phyloP scores from a whole-genome alignment of 2,329 filamentous ascomycete species.

The Cladosporium sp. region DNA sequence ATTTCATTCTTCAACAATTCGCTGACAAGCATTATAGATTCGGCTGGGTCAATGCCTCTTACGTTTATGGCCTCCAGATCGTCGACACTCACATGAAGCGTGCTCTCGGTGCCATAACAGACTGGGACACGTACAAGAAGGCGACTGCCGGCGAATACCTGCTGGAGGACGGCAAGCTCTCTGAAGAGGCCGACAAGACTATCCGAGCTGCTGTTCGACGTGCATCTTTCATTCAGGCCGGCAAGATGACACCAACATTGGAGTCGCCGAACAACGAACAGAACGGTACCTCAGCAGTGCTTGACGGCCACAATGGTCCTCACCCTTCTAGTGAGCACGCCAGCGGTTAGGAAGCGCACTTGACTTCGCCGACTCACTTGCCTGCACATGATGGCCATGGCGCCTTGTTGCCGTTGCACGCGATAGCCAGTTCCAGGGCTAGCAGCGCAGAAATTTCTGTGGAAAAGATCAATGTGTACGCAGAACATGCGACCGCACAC shows the following conservation, averaged over 20 bases:
- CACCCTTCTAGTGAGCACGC: constrained; percentile 3
- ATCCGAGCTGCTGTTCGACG: neutral
- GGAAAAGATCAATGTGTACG: neutral
- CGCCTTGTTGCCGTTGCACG: neutral
- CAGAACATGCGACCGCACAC: neutral
- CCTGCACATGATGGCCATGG: neutral
- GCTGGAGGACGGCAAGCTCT: neutral
- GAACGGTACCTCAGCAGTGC: neutral
- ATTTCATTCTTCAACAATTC: neutral
- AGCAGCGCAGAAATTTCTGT: neutral
- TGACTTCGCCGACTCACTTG: neutral
- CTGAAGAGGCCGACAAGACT: neutral
- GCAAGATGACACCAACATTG: neutral
- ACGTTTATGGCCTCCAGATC: constrained; percentile 86
- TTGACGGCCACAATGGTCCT: constrained; percentile 7
- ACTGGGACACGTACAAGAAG: constrained; percentile 76
- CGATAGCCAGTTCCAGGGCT: neutral
- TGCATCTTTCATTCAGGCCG: neutral
- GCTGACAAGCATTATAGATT: constrained; percentile 56
- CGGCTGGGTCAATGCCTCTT: constrained; percentile 98
- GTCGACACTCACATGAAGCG: constrained; percentile 85
- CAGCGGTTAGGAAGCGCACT: constrained; percentile 12
- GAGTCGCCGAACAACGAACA: neutral
- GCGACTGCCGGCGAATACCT: constrained; percentile 35
- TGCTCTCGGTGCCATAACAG: constrained; percentile 80